These are phyloP conservation scores for Dillenia turbinata DNA, from an alignment of 164 flowering plant species.

Conservation along the genomic window DNA sequence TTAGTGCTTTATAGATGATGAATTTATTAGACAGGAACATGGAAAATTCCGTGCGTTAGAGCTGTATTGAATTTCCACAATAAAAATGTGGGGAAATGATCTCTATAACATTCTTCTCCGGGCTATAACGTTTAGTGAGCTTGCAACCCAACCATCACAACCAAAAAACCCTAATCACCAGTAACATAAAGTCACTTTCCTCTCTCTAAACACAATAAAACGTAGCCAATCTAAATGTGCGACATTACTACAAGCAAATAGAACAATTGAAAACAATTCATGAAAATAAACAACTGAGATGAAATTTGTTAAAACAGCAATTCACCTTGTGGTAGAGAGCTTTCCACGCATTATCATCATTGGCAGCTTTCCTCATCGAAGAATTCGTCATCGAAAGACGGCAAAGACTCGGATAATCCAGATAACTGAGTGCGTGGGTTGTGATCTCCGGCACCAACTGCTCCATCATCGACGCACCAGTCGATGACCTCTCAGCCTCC, in stretches of 20 bases:
- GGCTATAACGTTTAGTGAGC: too few relatives aligned
- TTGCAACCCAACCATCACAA: too few relatives aligned
- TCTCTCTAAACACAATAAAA: background rate
- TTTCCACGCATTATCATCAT: conserved; percentile 98
- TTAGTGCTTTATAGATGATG: too few relatives aligned
- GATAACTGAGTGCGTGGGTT: conserved; percentile 84
- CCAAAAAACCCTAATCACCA: too few relatives aligned
- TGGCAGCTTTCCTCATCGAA: conserved; percentile 89
- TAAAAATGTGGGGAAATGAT: too few relatives aligned
- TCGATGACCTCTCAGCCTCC: conserved; percentile 30
- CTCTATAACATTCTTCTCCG: too few relatives aligned
- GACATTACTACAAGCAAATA: background rate
- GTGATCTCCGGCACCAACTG: conserved; percentile 97
- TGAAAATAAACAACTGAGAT: background rate
- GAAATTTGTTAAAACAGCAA: background rate
- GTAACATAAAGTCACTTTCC: too few relatives aligned
- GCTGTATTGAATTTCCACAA: too few relatives aligned
- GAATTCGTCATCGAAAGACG: conserved; percentile 98
- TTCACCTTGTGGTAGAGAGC: conserved; percentile 88
- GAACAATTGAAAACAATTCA: background rate
- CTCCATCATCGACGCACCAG: conserved; percentile 97
- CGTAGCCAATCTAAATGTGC: conserved; percentile 3
- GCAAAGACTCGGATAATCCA: conserved; percentile 95
- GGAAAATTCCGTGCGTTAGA: too few relatives aligned
- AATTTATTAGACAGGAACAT: too few relatives aligned